Evolutionary conservation across 1,284 basidiomycete species (phyloP), one percentile per base, ranked within the genome.

Genomic region (Clitocybe nebularis): DNA sequence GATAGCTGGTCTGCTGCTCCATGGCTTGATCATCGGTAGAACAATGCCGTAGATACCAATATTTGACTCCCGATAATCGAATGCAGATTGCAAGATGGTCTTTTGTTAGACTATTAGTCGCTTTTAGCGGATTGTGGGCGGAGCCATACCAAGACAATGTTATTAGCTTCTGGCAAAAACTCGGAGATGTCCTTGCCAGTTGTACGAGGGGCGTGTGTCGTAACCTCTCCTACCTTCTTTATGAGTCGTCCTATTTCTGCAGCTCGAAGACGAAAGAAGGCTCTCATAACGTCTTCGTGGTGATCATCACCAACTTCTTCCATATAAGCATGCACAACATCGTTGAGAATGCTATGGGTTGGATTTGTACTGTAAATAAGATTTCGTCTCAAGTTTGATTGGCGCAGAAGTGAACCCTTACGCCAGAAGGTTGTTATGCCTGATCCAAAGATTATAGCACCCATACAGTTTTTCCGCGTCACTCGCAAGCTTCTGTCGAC

Each of bases 401-500:
- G n/a, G n/a, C n/a, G n/a, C n/a, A n/a, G n/a, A n/a, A n/a, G n/a
- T n/a, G n/a, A n/a, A n/a, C n/a, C n/a, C 80, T 42, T 57, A 86
- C 82, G 72, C 67, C n/a, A 84, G 66, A 19, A 75, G 68, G 19
- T 84, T 77, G 56, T 93, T 93, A 58, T 93, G 82, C 52, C 77
- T 74, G 20, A 81, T 59, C 95, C 95, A 99, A 13, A 98, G 68
- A 28, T 89, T 84, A 45, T 84, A 77, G 3, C 82, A 84, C 1
- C 90, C 86, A 47, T 85, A 84, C 9, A 97, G 68, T 53, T 92
- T 90, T 66, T 98, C 93, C 1, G 91, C 90, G 59, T 98, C 87
- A n/a, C 75, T 77, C 19, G 82, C 84, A 28, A 99, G 69, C 25
- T 74, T 72, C 51, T 93, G 81, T 23, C 91, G 78, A 43, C 82